These are phyloP conservation scores for Phaseolus coccineus DNA, from an alignment of 331 rosid genomes.

Conservation along the genomic window DNA sequence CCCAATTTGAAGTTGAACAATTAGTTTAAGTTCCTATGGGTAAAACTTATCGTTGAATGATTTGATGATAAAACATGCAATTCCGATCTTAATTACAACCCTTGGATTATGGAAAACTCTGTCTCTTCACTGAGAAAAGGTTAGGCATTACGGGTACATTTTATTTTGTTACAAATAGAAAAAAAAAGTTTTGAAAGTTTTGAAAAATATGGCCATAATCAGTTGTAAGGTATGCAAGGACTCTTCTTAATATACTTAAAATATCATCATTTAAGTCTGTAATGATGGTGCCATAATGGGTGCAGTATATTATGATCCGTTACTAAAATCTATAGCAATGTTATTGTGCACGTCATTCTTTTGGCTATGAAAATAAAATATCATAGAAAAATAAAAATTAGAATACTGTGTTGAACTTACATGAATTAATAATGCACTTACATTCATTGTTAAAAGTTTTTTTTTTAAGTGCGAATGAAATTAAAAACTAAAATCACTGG, in stretches of 20 bases:
- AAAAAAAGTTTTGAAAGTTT: too few relatives aligned
- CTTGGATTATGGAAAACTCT: neutral
- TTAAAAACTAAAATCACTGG: neutral
- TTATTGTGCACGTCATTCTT: neutral
- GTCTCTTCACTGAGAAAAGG: neutral
- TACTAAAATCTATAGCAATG: too few relatives aligned
- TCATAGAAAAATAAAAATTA: neutral
- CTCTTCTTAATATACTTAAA: too few relatives aligned
- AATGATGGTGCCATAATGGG: too few relatives aligned
- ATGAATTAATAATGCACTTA: neutral
- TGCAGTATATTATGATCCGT: too few relatives aligned
- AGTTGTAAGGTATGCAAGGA: too few relatives aligned
- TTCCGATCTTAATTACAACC: neutral
- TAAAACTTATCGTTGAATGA: neutral
- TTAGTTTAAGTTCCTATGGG: neutral
- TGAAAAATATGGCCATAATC: too few relatives aligned
- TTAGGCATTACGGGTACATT: neutral
- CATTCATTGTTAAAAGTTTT: neutral
- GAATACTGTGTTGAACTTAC: too few relatives aligned
- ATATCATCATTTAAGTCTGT: too few relatives aligned
- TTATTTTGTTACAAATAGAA: neutral
- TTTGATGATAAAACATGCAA: neutral
- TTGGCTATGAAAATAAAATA: neutral
- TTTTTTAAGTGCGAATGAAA: neutral
- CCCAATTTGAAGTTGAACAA: neutral